Conservation (phyloP, 768 basidiomycete species). For the Asterophora lycoperdoides region DNA sequence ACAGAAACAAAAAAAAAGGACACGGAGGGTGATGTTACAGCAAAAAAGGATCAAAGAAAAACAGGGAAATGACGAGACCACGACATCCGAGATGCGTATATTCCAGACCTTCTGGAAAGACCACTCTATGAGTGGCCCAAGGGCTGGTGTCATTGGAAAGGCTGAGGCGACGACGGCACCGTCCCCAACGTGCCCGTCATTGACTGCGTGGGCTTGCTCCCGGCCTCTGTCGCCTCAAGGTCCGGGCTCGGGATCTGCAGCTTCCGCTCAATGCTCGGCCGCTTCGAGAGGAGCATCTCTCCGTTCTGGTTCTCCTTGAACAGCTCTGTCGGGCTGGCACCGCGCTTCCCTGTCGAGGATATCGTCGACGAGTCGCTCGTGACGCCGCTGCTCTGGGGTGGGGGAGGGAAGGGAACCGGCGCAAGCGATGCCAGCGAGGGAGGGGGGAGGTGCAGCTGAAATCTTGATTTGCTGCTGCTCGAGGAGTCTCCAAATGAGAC, state of each 20-base stretch:
- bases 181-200: background rate
- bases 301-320: conserved; percentile 57
- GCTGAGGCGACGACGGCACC: conserved; percentile 11
- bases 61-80: too few relatives aligned
- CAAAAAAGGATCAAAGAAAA: too few relatives aligned
- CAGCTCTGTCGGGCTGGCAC: conserved; percentile 69
- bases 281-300: conserved; percentile 53
- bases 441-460: conserved; percentile 2
- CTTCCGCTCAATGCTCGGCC: conserved; percentile 61
- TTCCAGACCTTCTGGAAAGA: too few relatives aligned
- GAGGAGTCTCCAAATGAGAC: background rate
- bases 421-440: conserved; percentile 5
- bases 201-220: background rate
- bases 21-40: too few relatives aligned
- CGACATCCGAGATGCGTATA: too few relatives aligned
- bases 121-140: too few relatives aligned
- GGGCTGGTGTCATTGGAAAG: conserved; percentile 2
- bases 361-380: conserved; percentile 21
- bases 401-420: background rate
- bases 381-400: background rate
- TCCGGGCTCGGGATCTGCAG: background rate
- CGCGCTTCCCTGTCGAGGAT: conserved; percentile 54
- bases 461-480: conserved; percentile 1
- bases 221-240: background rate
- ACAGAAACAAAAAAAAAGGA: too few relatives aligned